A percentile compares a stretch with the other conserved stretches of the same genome.
phyloP scores from a whole-genome alignment of 345 rosid species.

The Rhodamnia rubescens region DNA sequence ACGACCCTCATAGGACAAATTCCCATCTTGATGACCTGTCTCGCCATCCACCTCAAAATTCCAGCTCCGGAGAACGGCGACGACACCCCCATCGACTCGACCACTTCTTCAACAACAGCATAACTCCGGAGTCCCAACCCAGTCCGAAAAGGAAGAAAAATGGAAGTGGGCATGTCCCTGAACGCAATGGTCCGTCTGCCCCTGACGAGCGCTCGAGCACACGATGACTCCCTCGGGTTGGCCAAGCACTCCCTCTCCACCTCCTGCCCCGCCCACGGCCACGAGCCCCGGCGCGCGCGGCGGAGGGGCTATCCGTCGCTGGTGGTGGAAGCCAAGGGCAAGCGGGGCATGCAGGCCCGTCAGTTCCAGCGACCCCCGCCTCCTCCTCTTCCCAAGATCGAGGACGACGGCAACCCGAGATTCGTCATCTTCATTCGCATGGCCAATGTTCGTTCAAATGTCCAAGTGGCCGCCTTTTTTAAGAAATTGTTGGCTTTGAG shows the following conservation, averaged over 20 bases:
- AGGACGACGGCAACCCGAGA: constrained; percentile 88
- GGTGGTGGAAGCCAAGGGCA: constrained; percentile 80
- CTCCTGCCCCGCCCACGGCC: constrained; percentile 20
- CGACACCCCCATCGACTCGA: background rate
- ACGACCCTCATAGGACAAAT: background rate
- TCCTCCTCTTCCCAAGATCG: constrained; percentile 82
- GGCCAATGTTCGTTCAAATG: constrained; percentile 53
- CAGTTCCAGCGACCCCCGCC: constrained; percentile 58
- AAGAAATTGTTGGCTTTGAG: background rate
- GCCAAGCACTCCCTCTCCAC: constrained; percentile 45
- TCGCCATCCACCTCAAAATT: background rate
- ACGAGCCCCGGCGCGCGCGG: constrained; percentile 2
- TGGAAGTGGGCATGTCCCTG: constrained; percentile 70
- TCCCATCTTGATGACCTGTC: background rate
- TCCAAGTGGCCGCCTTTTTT: background rate
- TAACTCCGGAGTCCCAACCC: background rate
- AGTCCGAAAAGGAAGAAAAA: background rate
- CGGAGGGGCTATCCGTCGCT: constrained; percentile 11
- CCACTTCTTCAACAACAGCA: background rate
- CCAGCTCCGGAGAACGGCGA: background rate
- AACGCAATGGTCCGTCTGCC: constrained; percentile 68
- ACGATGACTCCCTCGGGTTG: constrained; percentile 28
- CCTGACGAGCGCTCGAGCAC: constrained; percentile 28
- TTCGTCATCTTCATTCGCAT: constrained; percentile 85
- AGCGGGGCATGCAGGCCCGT: constrained; percentile 67